Conservation (phyloP, 148 eudicot species). For the Fagopyrum tataricum region DNA sequence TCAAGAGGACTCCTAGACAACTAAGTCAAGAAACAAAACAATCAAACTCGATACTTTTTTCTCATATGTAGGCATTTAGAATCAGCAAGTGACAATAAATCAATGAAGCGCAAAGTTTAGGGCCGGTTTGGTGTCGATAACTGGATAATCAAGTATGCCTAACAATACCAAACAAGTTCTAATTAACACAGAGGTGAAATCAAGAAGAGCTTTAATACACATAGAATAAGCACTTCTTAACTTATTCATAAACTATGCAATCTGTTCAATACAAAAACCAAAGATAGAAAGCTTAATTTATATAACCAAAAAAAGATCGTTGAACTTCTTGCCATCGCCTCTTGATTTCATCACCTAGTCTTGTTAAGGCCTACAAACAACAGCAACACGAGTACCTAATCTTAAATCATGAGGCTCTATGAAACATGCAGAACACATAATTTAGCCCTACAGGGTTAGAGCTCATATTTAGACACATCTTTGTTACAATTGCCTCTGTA, state of each 20-base stretch:
- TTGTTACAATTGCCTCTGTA: too few relatives aligned
- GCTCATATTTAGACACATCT: too few relatives aligned
- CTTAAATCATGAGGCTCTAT: slow-evolving; percentile 23
- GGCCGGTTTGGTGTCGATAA: too few relatives aligned
- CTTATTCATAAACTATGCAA: not conserved
- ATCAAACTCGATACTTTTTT: slow-evolving; percentile 40
- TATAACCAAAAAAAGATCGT: not conserved
- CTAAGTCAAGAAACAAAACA: slow-evolving; percentile 61
- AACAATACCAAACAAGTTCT: too few relatives aligned
- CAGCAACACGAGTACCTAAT: slow-evolving; percentile 27
- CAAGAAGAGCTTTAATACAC: not conserved
- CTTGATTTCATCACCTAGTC: slow-evolving; percentile 60
- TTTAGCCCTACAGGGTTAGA: not conserved
- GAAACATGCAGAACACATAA: not conserved
- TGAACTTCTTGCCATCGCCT: not conserved
- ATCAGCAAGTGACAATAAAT: slow-evolving; percentile 1
- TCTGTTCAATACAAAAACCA: not conserved
- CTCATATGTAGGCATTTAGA: too few relatives aligned
- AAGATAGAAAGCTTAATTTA: not conserved
- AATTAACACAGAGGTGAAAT: too few relatives aligned
- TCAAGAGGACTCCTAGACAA: slow-evolving; percentile 66
- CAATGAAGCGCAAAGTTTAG: too few relatives aligned
- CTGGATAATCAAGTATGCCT: too few relatives aligned
- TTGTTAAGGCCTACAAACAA: slow-evolving; percentile 60
- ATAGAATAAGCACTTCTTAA: not conserved